A percentile compares a stretch with the other conserved stretches of the same genome.
These are phyloP conservation scores for Tilletia walkeri DNA, from an alignment of 1,284 basidiomycete genomes.

Conservation along the genomic window DNA sequence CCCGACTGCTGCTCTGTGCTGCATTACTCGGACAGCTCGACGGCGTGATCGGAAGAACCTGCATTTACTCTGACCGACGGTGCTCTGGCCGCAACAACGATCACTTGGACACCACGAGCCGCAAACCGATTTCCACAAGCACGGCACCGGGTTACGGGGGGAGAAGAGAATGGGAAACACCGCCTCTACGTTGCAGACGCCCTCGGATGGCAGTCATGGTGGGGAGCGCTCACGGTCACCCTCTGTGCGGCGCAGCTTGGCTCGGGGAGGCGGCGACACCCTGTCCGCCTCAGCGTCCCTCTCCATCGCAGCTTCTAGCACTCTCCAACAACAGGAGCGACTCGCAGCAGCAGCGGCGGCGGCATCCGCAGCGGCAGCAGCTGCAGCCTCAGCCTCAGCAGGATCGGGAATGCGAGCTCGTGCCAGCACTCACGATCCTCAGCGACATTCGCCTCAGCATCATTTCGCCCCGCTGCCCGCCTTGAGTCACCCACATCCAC, in stretches of 20 bases:
- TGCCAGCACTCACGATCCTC: neutral
- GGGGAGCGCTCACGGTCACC: constrained; percentile 2
- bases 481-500: constrained; percentile 11
- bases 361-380: neutral
- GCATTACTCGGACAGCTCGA: too few relatives aligned
- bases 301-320: too few relatives aligned
- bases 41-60: too few relatives aligned
- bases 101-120: neutral
- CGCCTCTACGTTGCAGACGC: constrained; percentile 5
- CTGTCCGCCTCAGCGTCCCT: too few relatives aligned
- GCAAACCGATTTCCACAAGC: neutral
- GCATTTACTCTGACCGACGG: too few relatives aligned
- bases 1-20: too few relatives aligned
- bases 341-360: neutral
- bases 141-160: neutral
- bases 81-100: neutral
- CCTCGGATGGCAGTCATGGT: neutral
- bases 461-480: neutral
- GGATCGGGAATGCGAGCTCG: neutral
- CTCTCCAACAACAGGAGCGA: neutral
- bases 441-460: neutral
- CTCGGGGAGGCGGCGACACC: too few relatives aligned
- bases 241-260: neutral
- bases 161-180: constrained; percentile 5
- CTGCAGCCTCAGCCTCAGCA: neutral